These are phyloP conservation scores for Leishmania tropica DNA, from an alignment of 208 protist species.

Conservation along the genomic window DNA sequence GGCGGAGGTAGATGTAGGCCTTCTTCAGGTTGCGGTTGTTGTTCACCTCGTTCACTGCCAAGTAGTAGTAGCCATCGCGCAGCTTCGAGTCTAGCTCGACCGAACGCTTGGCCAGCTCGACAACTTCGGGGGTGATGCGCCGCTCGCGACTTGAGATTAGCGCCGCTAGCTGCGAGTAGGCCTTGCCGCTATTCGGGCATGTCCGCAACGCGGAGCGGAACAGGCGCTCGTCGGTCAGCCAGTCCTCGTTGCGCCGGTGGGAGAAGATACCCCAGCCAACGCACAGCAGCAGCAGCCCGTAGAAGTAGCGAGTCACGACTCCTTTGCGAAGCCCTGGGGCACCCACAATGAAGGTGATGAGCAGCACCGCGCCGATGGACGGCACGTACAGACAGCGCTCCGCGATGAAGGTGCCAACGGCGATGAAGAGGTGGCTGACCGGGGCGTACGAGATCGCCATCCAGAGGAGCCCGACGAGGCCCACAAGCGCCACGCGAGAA, in stretches of 20 bases:
- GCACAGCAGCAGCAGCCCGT: conserved; percentile 32
- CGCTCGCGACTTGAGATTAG: conserved; percentile 21
- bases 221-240: conserved; percentile 45
- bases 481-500: conserved; percentile 18
- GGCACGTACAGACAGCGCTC: conserved; percentile 91
- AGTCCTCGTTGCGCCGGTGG: conserved; percentile 46
- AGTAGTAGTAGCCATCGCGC: conserved; percentile 45
- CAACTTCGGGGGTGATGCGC: conserved; percentile 26
- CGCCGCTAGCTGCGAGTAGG: conserved; percentile 31
- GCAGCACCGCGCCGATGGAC: conserved; percentile 30
- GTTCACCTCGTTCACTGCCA: conserved; percentile 41
- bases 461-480: conserved; percentile 52
- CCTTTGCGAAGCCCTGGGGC: conserved; percentile 15
- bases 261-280: conserved; percentile 42
- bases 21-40: conserved; percentile 22
- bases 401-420: conserved; percentile 82
- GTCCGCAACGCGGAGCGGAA: conserved; percentile 43
- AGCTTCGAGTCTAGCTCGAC: conserved; percentile 40
- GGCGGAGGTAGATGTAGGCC: conserved; percentile 39
- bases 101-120: conserved; percentile 30
- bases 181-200: conserved; percentile 66
- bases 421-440: conserved; percentile 84
- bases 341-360: conserved; percentile 28
- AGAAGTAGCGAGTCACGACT: conserved; percentile 16
- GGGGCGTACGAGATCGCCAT: conserved; percentile 75